Percentiles rank a stretch among this genome's conserved stretches.
These are phyloP conservation scores for Silene noctiflora DNA, from an alignment of 179 eudicot genomes.

Conservation along the genomic window DNA sequence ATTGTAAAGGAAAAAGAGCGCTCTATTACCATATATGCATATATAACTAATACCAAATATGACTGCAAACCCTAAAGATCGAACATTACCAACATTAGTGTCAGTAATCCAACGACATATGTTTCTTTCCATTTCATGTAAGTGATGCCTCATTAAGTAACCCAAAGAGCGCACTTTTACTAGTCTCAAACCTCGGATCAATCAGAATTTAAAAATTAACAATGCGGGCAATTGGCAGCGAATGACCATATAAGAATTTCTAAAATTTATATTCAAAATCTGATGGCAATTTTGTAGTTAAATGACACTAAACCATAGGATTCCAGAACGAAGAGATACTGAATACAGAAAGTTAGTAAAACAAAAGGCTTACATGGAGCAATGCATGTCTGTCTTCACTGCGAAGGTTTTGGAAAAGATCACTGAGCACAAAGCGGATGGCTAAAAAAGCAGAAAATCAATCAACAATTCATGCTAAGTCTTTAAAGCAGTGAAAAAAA, in stretches of 20 bases:
- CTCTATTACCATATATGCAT: background rate
- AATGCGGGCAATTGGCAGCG: background rate
- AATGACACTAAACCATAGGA: background rate
- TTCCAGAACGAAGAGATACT: slow-evolving; percentile 1
- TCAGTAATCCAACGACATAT: background rate
- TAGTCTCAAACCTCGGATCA: background rate
- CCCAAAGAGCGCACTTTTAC: background rate
- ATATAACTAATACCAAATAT: background rate
- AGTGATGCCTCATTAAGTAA: background rate
- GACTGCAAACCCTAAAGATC: background rate
- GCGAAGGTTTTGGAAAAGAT: slow-evolving; percentile 89
- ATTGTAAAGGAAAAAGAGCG: background rate
- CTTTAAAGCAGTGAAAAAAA: background rate
- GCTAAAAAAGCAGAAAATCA: slow-evolving; percentile 42
- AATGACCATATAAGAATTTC: background rate
- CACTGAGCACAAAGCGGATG: slow-evolving; percentile 96
- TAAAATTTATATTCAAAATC: background rate
- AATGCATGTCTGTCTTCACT: slow-evolving; percentile 86
- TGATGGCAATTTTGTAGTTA: background rate
- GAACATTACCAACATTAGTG: background rate
- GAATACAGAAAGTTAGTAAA: slow-evolving; percentile 5
- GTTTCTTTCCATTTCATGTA: background rate
- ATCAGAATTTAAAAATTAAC: background rate
- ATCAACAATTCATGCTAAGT: background rate
- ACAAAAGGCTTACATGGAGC: slow-evolving; percentile 69